Percentiles rank a stretch among this genome's conserved stretches.
These are phyloP conservation scores for sweet orange (Citrus sinensis) DNA, from an alignment of 345 rosid genomes.

Conservation along the genomic window DVS_A1.0 CM039163.1:45647001-45647500, in stretches of 20 bases:
- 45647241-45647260: not conserved
- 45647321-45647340: not conserved
- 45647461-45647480: conserved; percentile 17
- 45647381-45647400: not conserved
- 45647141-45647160: not conserved
- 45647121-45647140: not conserved
- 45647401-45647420: not conserved
- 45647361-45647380: conserved; percentile 18
- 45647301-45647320: not conserved
- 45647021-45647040: not conserved
- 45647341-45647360: not conserved
- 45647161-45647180: not conserved
- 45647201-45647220: not conserved
- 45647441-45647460: not conserved
- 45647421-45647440: not conserved
- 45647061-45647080: not conserved
- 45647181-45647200: not conserved
- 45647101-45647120: not conserved
- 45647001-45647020: no score
- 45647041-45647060: not conserved
- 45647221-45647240: not conserved
- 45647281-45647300: not conserved
- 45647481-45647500: conserved; percentile 38
- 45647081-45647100: not conserved
- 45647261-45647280: not conserved